phyloP scores from a whole-genome alignment of 1,139 yeast species.

The Candida sp. region DNA sequence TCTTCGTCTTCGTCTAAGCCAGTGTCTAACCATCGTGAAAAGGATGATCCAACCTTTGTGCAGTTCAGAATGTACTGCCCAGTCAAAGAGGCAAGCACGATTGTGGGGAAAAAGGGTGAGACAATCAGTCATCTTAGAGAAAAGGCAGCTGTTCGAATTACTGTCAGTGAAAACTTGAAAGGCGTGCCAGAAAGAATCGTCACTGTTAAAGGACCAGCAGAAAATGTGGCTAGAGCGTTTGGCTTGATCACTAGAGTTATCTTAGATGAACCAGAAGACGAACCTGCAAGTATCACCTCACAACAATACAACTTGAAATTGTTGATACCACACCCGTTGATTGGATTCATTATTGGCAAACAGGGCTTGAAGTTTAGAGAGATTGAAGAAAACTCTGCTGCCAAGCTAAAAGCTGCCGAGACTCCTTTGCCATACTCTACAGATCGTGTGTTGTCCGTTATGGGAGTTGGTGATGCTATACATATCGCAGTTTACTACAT shows the following conservation, averaged over 20 bases:
- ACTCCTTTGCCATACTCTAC: constrained; percentile 78
- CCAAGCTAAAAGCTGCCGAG: constrained; percentile 78
- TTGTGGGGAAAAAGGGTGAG: constrained; percentile 84
- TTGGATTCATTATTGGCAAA: constrained; percentile 86
- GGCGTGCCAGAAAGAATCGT: constrained; percentile 82
- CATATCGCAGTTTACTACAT: constrained; percentile 84
- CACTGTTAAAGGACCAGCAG: constrained; percentile 77
- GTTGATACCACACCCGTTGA: constrained; percentile 78
- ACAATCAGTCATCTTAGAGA: constrained; percentile 69
- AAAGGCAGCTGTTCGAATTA: constrained; percentile 66
- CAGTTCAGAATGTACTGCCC: constrained; percentile 76
- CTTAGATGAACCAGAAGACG: constrained; percentile 69
- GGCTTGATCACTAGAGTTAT: constrained; percentile 75
- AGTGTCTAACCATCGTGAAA: constrained; percentile 32
- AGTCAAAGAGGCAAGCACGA: constrained; percentile 75
- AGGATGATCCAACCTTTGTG: constrained; percentile 61
- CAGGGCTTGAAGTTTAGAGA: constrained; percentile 78
- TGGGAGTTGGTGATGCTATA: constrained; percentile 88
- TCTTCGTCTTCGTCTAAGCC: constrained; percentile 20
- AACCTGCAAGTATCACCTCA: constrained; percentile 60
- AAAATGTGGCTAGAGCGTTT: constrained; percentile 82
- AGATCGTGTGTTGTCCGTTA: constrained; percentile 72
- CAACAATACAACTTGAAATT: constrained; percentile 61
- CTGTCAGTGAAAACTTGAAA: constrained; percentile 77
- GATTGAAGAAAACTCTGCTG: constrained; percentile 85